phyloP scores from a whole-genome alignment of 352 stramenopile genomes.

The Pythium pyrilobum region DNA sequence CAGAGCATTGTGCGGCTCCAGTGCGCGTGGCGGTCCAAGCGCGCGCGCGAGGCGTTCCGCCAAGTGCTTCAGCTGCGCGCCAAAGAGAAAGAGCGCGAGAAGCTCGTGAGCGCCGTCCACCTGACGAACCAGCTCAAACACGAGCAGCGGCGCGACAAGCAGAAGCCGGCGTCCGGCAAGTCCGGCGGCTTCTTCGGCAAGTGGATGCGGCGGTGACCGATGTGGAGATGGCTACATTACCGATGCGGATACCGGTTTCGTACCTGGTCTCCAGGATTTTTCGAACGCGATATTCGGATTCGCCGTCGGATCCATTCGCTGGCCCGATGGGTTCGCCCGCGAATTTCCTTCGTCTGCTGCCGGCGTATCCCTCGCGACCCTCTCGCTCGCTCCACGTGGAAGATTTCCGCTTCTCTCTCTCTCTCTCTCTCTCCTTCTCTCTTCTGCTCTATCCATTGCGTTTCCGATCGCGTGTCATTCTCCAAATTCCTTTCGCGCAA shows the following conservation, averaged over 20 bases:
- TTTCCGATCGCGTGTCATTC: too few relatives aligned
- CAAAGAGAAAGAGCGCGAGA: slow-evolving; percentile 61
- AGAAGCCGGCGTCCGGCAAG: background rate
- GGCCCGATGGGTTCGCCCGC: too few relatives aligned
- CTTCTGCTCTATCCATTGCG: too few relatives aligned
- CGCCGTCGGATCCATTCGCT: too few relatives aligned
- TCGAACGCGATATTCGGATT: too few relatives aligned
- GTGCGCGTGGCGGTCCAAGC: slow-evolving; percentile 71
- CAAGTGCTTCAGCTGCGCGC: slow-evolving; percentile 49
- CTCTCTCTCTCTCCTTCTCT: too few relatives aligned
- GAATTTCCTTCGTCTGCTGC: too few relatives aligned
- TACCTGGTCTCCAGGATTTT: too few relatives aligned
- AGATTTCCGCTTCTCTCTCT: too few relatives aligned
- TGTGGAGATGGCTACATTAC: slow-evolving; percentile 1
- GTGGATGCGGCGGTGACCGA: slow-evolving; percentile 9
- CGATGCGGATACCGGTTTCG: background rate
- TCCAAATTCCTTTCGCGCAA: too few relatives aligned
- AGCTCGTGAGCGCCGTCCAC: slow-evolving; percentile 23
- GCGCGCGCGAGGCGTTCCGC: slow-evolving; percentile 48
- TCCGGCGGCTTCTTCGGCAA: slow-evolving; percentile 13
- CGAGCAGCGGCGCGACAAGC: slow-evolving; percentile 7
- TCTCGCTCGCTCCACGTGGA: too few relatives aligned
- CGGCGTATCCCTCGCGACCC: too few relatives aligned
- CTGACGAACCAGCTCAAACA: slow-evolving; percentile 16
- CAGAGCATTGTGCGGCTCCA: slow-evolving; percentile 57